Evolutionary conservation across 306 rosid genomes (phyloP), one percentile per base, ranked within the genome.

Genomic region (Vigna angularis): DNA sequence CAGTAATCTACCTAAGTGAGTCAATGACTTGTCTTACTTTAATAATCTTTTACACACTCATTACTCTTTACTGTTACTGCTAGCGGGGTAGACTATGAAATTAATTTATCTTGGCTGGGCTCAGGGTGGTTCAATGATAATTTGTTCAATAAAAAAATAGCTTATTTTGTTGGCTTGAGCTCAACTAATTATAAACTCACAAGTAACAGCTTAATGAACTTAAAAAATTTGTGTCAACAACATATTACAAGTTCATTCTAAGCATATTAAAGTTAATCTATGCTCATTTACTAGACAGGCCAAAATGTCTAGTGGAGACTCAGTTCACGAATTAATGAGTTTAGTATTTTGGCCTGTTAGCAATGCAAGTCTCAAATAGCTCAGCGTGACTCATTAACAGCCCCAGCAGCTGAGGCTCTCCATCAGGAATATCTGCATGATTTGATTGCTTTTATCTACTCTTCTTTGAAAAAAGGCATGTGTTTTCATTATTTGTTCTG

Each of bases 391-490:
- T 72, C 16, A 56, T 8, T 44, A 22, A 15, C 16, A 9, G 48
- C 53, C 11, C 49, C 66, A 24, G 45, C 38, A 24, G 79, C n/a
- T 9, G 0, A 59, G 62, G 52, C 49, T 71, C 50, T 69, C 63
- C 34, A 76, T 40, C 36, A 18, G 65, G 64, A 6, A 69, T 70
- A 74, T 50, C 48, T 70, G 53, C 75, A 57, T 66, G 47, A 74
- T 69, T 45, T 20, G 32, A 51, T 81, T 75, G 28, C 66, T 75
- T 76, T 70, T 57, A 34, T 26, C 24, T 26, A 6, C 50, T 66
- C 70, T 66, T 75, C 52, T 65, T 85, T 79, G 70, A 50, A 56
- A 18, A 58, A 50, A 50, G 68, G 44, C 44, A 14, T 83, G 22
- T 9, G 4, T 71, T 82, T 82, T 70, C 48, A 47, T 48, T 52